Evolutionary conservation across 225 moss, liverwort and hornwort species (phyloP), one percentile per base, ranked within the genome.

Genomic region (Polytrichum formosum): DNA sequence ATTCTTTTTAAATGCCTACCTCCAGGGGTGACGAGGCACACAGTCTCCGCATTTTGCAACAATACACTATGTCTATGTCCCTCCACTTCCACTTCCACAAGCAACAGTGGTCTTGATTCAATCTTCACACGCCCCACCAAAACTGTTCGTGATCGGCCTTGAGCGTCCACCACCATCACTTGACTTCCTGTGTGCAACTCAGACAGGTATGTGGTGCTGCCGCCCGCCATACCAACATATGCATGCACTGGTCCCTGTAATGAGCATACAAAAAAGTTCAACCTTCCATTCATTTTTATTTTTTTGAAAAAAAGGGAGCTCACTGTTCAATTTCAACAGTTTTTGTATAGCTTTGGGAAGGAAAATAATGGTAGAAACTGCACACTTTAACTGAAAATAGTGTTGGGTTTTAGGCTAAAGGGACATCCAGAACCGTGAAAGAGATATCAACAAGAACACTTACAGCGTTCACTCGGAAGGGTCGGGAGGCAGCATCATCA

Each of bases 391-490:
- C 16, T 46, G 46, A 16, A 46, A 13, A 4, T 4, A 46, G 13
- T 46, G 46, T 46, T 46, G 46, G 13, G 13, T 46, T 13, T 16
- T 46, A 46, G 13, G 46, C 46, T 46, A 46, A 58, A 6, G 16
- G 2, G 58, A 58, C 6, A 58, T 20, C 21, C 30, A 30, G 6
- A 28, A 28, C 28, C 56, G 21, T 58, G 56, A 8, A 58, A 19
- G 56, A 21, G n/a, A 58, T 58, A 58, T 6, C 58, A 21, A 6
- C 20, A 58, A 53, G 16, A 10, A 62, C 8, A 68, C 91, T 74
- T 89, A 96, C 96, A 70, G 96, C 96, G 70, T 97, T 97, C 31
- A 97, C 79, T 72, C 96, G 91, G 78, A 97, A 97, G 10, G 96
- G 93, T 68, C 96, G 96, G 72, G 87, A 86, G 61, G 87, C 83